These are phyloP conservation scores for Plantago ovata DNA, from an alignment of 257 asterid genomes.

Conservation along the genomic window DNA sequence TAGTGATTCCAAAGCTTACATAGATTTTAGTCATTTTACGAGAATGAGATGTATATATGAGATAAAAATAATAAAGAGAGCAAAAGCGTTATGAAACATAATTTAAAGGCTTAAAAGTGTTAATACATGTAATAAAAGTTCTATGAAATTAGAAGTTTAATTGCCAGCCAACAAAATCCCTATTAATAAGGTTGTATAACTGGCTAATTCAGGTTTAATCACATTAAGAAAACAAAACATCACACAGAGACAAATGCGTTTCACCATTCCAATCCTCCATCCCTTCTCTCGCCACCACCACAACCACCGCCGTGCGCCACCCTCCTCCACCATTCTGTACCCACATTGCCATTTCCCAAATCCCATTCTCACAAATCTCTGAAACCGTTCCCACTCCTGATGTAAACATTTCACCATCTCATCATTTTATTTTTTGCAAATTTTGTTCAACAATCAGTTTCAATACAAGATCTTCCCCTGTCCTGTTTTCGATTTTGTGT, in stretches of 20 bases:
- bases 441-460: not conserved
- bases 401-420: not conserved
- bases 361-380: conserved; percentile 6
- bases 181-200: conserved; percentile 39
- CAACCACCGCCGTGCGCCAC: conserved; percentile 23
- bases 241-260: conserved; percentile 31
- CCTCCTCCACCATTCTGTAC: conserved; percentile 10
- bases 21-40: too few relatives aligned
- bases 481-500: not conserved
- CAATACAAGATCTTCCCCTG: not conserved
- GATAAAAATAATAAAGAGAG: too few relatives aligned
- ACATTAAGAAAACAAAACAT: not conserved
- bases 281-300: conserved; percentile 16
- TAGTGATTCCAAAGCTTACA: too few relatives aligned
- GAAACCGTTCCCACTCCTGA: too few relatives aligned
- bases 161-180: conserved; percentile 21
- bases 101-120: too few relatives aligned
- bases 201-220: conserved; percentile 11
- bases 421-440: not conserved
- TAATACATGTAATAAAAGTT: too few relatives aligned
- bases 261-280: conserved; percentile 31
- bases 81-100: too few relatives aligned
- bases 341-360: conserved; percentile 14
- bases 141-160: not conserved
- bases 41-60: too few relatives aligned